A percentile compares a stretch with the other conserved stretches of the same genome.
Evolutionary conservation across 2,329 filamentous ascomycete species (phyloP).

Genomic region (Phialocephala sp.): DNA sequence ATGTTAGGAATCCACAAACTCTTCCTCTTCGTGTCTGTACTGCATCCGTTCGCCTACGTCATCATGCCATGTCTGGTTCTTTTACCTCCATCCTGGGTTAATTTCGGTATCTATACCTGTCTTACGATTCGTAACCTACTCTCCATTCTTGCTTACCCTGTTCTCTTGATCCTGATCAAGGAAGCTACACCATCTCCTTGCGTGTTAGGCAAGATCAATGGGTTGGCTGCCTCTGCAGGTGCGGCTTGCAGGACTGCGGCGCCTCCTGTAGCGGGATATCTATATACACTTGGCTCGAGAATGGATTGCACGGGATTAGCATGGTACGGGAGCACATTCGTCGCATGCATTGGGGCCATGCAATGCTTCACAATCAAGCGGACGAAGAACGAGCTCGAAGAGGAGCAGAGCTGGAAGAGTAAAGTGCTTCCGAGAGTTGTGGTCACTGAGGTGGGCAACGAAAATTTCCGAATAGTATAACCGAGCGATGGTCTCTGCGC

Average conservation of each 20-base stretch:
- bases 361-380: slow-evolving; percentile 58
- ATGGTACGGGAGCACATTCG: slow-evolving; percentile 66
- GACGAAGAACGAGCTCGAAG: slow-evolving; percentile 20
- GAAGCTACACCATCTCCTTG: slow-evolving; percentile 63
- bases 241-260: slow-evolving; percentile 72
- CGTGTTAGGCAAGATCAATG: slow-evolving; percentile 69
- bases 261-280: slow-evolving; percentile 66
- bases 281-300: slow-evolving; percentile 65
- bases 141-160: slow-evolving; percentile 67
- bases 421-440: slow-evolving; percentile 16
- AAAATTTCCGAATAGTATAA: no score
- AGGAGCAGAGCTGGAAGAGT: slow-evolving; percentile 22
- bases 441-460: neutral
- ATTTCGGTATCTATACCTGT: slow-evolving; percentile 60
- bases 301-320: slow-evolving; percentile 65
- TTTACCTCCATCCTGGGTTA: slow-evolving; percentile 56
- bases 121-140: slow-evolving; percentile 60
- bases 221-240: slow-evolving; percentile 67
- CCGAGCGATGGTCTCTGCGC: neutral
- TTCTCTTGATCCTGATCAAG: slow-evolving; percentile 71
- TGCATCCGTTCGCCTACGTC: slow-evolving; percentile 67
- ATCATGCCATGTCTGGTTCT: slow-evolving; percentile 64
- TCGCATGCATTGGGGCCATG: slow-evolving; percentile 61
- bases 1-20: slow-evolving; percentile 62
- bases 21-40: slow-evolving; percentile 61